Percentiles rank a stretch among this genome's conserved stretches.
Conservation (phyloP, 179 eudicot genomes). For the Corrigiola litoralis region DNA sequence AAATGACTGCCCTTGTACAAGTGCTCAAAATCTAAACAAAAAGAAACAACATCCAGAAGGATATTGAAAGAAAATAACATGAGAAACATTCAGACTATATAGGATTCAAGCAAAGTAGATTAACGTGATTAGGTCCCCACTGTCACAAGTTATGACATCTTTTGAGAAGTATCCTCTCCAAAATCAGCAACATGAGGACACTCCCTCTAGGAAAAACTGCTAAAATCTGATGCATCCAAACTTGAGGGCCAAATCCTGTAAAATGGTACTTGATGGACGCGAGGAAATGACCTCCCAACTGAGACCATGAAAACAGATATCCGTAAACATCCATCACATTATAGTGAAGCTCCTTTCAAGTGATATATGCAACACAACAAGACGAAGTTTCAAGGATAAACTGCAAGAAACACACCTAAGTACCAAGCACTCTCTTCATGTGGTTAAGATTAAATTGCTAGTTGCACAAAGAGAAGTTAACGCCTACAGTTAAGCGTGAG, state of each 20-base stretch:
- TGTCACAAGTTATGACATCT: too few relatives aligned
- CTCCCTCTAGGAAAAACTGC: too few relatives aligned
- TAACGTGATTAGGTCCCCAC: too few relatives aligned
- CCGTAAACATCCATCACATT: background rate
- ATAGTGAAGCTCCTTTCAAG: background rate
- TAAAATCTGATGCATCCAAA: background rate
- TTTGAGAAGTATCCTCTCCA: too few relatives aligned
- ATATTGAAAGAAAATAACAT: too few relatives aligned
- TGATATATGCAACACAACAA: background rate
- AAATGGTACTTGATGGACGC: background rate
- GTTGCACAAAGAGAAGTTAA: background rate
- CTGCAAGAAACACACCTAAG: background rate
- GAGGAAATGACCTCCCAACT: background rate
- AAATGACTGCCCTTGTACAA: too few relatives aligned
- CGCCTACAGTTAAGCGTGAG: conserved; percentile 6
- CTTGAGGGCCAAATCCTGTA: background rate
- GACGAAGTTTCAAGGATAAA: background rate
- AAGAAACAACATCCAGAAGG: too few relatives aligned
- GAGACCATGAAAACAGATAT: background rate
- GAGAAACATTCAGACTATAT: too few relatives aligned
- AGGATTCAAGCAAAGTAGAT: too few relatives aligned
- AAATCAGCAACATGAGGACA: too few relatives aligned
- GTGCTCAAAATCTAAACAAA: too few relatives aligned
- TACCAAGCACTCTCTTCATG: conserved; percentile 1
- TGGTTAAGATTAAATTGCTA: conserved; percentile 3